Evolutionary conservation across 2,329 filamentous ascomycete species (phyloP), one percentile per base, ranked within the genome.

Genomic region (Xylaria sp.): DNA sequence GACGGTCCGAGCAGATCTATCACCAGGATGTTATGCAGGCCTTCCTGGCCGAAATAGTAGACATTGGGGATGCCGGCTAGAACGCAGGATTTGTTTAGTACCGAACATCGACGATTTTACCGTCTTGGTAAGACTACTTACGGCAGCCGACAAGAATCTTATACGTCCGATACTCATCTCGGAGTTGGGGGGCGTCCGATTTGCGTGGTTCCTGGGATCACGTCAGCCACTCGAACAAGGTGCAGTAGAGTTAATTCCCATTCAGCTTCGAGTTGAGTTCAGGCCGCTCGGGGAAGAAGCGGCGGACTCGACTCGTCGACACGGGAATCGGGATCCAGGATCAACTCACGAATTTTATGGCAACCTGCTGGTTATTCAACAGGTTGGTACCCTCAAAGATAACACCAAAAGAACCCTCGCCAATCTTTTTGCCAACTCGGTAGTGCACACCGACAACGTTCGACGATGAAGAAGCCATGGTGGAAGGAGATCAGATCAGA

Each of bases 401-500:
- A 70, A 97, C 94, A 81, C 93, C 93, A 73, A 97, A 97, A 46
- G 92, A 96, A 66, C 93, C 93, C 84, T 97, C 94, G 75, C 94
- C 94, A 70, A 99, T 97, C 82, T 99, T 99, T 85, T 97, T 97
- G 71, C 94, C 94, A 67, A 99, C 94, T 67, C 94, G 86, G 78
- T 99, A 99, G 80, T 99, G 94, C 68, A 99, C 94, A 74, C 94
- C 94, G 72, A 97, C 94, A 68, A 99, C 94, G 78, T 97, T 97
- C 63, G 92, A 96, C 65, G 91, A 94, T 62, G 89, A 91, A 66
- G 90, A 92, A 60, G 91, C 86, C 91, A 94, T 94, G 74, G 71
- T 74, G 74, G 58, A 16, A 23, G 11, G 4, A 16, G 42, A 54
- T 55, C 13, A 18, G 16, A 30, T 30, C 23, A 30, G 23, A 5